Evolutionary conservation across 306 rosid species (phyloP).

Genomic region (Prunus mira): DNA sequence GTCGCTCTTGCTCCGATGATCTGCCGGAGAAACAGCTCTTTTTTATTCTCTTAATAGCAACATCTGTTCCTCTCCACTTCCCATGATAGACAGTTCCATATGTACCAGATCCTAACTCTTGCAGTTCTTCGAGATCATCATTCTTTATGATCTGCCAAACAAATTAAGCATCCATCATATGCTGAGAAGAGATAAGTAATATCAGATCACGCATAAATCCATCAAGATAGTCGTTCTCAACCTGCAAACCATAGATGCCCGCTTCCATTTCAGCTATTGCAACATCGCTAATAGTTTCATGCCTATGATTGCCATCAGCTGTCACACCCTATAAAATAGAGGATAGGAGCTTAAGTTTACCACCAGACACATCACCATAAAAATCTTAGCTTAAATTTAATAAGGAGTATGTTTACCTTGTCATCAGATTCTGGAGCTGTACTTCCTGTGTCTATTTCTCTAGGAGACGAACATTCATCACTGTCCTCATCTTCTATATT

Average conservation of each 20-base stretch:
- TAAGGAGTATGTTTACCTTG: conserved; percentile 44
- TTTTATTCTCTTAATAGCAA: conserved; percentile 91
- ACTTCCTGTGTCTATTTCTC: conserved; percentile 28
- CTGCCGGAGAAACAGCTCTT: conserved; percentile 87
- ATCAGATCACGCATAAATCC: conserved; percentile 4
- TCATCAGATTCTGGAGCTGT: conserved; percentile 36
- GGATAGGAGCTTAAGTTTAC: conserved; percentile 16
- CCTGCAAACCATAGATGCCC: conserved; percentile 84
- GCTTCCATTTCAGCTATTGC: conserved; percentile 62
- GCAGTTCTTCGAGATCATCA: conserved; percentile 76
- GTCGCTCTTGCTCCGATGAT: conserved; percentile 83
- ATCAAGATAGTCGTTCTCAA: conserved; percentile 29
- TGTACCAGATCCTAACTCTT: conserved; percentile 93
- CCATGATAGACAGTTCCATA: conserved; percentile 97
- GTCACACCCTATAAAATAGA: conserved; percentile 45
- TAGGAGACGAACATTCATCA: conserved; percentile 38
- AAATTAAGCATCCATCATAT: conserved; percentile 19
- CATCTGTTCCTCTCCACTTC: conserved; percentile 97
- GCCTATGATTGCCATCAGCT: conserved; percentile 29
- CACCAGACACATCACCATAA: conserved; percentile 12
- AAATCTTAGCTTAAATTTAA: conserved; percentile 15
- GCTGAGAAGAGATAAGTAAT: conserved; percentile 3
- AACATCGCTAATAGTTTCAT: conserved; percentile 44
- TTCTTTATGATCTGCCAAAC: conserved; percentile 71
- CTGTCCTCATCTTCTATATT: conserved; percentile 41